phyloP scores from a whole-genome alignment of 768 basidiomycete species.

The Leccinum disarticulatum region DNA sequence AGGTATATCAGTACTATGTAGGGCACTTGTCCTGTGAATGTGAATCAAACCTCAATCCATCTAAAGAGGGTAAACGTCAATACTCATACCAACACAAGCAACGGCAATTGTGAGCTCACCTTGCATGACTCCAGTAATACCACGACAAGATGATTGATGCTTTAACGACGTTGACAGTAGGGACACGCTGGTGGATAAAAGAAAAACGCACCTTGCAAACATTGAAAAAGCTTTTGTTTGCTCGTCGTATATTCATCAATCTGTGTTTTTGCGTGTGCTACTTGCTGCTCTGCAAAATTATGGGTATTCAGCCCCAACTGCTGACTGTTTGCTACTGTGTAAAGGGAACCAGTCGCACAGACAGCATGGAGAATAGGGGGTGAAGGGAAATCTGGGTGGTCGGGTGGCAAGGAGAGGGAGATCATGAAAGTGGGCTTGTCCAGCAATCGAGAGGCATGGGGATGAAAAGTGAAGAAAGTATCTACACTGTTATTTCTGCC shows the following conservation, averaged over 20 bases:
- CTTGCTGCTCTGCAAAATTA: constrained; percentile 65
- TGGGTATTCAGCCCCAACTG: constrained; percentile 4
- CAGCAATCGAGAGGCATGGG: constrained; percentile 69
- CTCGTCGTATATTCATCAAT: constrained; percentile 47
- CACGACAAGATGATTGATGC: constrained; percentile 64
- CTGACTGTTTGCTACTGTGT: constrained; percentile 55
- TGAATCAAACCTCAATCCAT: constrained; percentile 65
- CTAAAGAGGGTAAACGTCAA: constrained; percentile 32
- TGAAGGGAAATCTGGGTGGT: constrained; percentile 72
- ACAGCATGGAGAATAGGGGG: constrained; percentile 79
- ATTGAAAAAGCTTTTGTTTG: constrained; percentile 57
- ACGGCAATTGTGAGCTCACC: constrained; percentile 37
- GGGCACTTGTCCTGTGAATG: background rate
- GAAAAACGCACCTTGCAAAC: constrained; percentile 53
- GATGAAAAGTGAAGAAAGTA: constrained; percentile 77
- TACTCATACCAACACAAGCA: background rate
- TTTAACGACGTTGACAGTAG: constrained; percentile 24
- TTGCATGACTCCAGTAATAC: constrained; percentile 76
- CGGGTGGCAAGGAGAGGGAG: constrained; percentile 61
- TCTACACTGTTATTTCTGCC: constrained; percentile 50
- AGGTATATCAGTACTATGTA: constrained; percentile 5
- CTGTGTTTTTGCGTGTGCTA: constrained; percentile 51
- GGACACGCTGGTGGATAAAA: background rate
- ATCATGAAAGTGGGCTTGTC: constrained; percentile 66
- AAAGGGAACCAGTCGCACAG: constrained; percentile 75